Conservation (phyloP, 495 filamentous ascomycete genomes). For the Daldinia bambusicola region DNA sequence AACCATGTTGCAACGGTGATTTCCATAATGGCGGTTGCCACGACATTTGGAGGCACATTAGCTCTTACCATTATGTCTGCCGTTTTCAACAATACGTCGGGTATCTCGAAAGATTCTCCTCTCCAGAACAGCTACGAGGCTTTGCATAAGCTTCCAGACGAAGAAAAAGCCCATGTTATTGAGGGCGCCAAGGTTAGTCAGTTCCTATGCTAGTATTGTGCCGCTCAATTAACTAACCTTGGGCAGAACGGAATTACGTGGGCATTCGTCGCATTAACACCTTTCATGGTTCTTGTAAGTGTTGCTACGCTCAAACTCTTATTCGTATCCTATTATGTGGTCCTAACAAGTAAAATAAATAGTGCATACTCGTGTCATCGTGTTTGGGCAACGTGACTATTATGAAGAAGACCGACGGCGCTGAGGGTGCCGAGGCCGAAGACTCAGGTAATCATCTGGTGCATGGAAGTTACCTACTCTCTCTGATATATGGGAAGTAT, state of each 20-base stretch:
- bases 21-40: constrained; percentile 61
- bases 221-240: constrained; percentile 6
- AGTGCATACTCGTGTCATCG: constrained; percentile 53
- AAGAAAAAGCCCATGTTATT: constrained; percentile 43
- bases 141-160: constrained; percentile 40
- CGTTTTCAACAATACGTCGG: constrained; percentile 67
- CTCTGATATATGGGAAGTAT: constrained; percentile 12
- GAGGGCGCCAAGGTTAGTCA: constrained; percentile 43
- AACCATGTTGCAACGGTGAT: constrained; percentile 60
- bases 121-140: constrained; percentile 32
- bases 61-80: constrained; percentile 68
- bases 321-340: background rate
- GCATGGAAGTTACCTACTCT: constrained; percentile 36
- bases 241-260: constrained; percentile 60
- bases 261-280: constrained; percentile 65
- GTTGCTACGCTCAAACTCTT: background rate
- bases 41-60: constrained; percentile 68
- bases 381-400: constrained; percentile 68
- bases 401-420: constrained; percentile 25
- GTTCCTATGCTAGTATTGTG: background rate
- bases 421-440: background rate
- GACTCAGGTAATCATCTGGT: constrained; percentile 15
- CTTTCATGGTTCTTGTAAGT: constrained; percentile 61
- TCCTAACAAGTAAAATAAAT: constrained; percentile 25
- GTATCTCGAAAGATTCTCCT: constrained; percentile 25